phyloP scores from a whole-genome alignment of 768 basidiomycete species.

The Boletus sensibilis region DNA sequence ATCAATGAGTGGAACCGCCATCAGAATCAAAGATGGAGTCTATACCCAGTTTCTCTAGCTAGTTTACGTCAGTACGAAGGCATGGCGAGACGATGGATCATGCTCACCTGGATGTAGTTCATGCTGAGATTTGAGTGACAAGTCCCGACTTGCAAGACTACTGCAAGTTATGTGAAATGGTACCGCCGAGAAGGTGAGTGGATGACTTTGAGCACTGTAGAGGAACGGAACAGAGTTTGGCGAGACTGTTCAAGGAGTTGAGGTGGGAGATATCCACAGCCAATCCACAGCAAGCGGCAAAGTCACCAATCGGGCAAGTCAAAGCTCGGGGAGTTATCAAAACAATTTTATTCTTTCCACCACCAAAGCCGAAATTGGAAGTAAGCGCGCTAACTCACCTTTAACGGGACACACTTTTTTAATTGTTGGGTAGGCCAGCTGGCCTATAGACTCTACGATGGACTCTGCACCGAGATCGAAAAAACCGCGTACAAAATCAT shows the following conservation, averaged over 20 bases:
- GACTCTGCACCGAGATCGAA: conserved; percentile 48
- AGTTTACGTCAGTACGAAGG: conserved; percentile 10
- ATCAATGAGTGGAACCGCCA: conserved; percentile 5
- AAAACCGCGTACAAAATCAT: conserved; percentile 54
- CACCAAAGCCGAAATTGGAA: neutral
- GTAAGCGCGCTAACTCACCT: neutral
- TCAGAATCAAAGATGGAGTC: neutral
- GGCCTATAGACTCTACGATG: conserved; percentile 30
- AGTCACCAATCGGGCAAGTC: conserved; percentile 22
- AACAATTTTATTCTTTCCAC: conserved; percentile 2
- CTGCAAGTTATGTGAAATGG: neutral
- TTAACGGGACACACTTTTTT: neutral
- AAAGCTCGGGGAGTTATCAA: neutral
- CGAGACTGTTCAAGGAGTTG: neutral
- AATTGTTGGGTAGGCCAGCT: neutral
- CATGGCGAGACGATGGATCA: neutral
- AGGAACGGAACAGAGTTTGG: neutral
- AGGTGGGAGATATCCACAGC: neutral
- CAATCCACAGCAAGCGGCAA: neutral
- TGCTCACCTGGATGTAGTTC: conserved; percentile 59
- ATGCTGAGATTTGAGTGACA: conserved; percentile 26
- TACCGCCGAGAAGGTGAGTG: conserved; percentile 6
- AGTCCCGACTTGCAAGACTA: neutral
- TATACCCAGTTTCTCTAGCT: conserved; percentile 87
- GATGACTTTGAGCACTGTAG: neutral